Evolutionary conservation across 257 asterid species (phyloP).

Genomic region (Solanum habrochaites): DNA sequence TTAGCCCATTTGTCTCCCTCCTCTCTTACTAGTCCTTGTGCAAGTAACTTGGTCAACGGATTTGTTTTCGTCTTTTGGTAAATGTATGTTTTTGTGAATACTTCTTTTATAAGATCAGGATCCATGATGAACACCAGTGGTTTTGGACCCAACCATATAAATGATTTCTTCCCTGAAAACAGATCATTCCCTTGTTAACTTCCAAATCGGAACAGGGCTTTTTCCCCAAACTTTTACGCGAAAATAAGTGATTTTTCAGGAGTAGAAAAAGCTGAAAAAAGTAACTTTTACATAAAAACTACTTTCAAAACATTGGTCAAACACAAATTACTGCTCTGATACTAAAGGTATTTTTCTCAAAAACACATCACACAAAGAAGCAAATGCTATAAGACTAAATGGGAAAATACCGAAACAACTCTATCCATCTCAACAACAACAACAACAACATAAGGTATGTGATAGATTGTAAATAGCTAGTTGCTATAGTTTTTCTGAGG

Average conservation of each 20-base stretch:
- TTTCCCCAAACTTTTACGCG: too few species aligned
- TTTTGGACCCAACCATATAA: not conserved
- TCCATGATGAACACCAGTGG: constrained; percentile 28
- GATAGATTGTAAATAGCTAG: too few species aligned
- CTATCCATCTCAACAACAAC: not conserved
- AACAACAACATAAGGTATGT: too few species aligned
- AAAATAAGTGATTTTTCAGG: too few species aligned
- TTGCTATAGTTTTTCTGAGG: too few species aligned
- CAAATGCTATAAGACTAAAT: too few species aligned
- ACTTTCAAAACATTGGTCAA: not conserved
- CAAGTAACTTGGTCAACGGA: constrained; percentile 25
- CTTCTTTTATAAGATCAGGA: constrained; percentile 37
- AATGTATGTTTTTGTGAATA: constrained; percentile 8
- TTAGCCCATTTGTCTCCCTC: constrained; percentile 51
- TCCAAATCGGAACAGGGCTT: not conserved
- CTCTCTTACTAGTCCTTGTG: constrained; percentile 14
- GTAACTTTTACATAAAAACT: not conserved
- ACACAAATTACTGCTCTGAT: not conserved
- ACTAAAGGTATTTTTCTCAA: not conserved
- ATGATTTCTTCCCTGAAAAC: not conserved
- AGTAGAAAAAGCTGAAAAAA: too few species aligned
- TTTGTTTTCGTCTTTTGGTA: constrained; percentile 19
- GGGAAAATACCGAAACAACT: not conserved
- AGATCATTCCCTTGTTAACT: not conserved
- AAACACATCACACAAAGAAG: too few species aligned